Evolutionary conservation across 2,329 filamentous ascomycete species (phyloP), one percentile per base, ranked within the genome.

Genomic region (Ascochyta viciae-villosae): DNA sequence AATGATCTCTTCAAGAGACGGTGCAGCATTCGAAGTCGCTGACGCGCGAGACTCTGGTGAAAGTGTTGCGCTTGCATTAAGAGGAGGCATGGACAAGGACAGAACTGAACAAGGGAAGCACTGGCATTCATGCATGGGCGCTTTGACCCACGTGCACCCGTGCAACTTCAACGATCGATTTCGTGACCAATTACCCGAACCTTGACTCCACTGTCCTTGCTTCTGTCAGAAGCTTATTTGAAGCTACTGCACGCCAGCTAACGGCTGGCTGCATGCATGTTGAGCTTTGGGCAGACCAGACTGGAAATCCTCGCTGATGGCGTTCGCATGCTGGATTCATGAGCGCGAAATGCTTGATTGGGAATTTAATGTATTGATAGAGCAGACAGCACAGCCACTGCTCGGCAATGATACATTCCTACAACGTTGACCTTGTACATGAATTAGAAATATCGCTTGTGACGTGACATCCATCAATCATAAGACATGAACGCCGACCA

Each of bases 1-100:
- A 6, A 51, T 47, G 19, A 74, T 72, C 15, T 71, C 69, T 29
- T 52, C 23, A 4, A 70, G 58, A 3, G 62, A 58, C 3, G 70
- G 68, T 23, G 63, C 55, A 54, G 61, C 54, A 45, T 57, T 26
- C 27, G 26, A 47, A 51, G 58, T 63, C 15, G 22, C 40, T 39
- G 22, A 23, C 31, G 47, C 42, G 15, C 19, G 4, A 19, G 31
- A 19, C 34, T 43, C 42, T 38, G 31, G 38, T 33, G 31, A 31
- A 19, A 43, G 47, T 10, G 38, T 22, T 37, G 23, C 26, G 10
- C 38, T 24, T 26, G 35, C 27, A 23, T 40, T 24, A 31, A 43
- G 38, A 39, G 22, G 22, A 44, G 54, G 46, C 48, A 50, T 51
- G 37, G 24, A 6, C n/a, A 24, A 24, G 34, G 31, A 45, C 31